Evolutionary conservation across 202 grass and related monocot genomes (phyloP).

Genomic region (Panicum hallii): DNA sequence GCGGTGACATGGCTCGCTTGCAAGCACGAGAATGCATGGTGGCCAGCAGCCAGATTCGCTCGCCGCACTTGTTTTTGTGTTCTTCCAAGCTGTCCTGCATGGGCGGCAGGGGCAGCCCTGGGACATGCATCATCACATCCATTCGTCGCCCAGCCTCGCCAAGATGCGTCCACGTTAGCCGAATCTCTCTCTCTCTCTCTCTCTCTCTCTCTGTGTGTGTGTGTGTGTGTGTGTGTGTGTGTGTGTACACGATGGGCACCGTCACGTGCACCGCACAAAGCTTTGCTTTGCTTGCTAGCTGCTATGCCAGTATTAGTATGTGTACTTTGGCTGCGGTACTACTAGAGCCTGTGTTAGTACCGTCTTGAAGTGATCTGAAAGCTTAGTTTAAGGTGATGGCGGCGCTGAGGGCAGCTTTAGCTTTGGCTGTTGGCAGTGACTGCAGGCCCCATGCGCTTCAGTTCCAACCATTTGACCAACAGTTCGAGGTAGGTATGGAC

Average conservation of each 20-base stretch:
- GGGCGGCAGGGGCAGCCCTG: background rate
- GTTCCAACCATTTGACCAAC: constrained; percentile 35
- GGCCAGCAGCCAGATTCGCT: constrained; percentile 40
- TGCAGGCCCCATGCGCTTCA: constrained; percentile 17
- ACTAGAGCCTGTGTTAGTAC: background rate
- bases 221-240: too few relatives aligned
- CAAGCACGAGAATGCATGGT: constrained; percentile 37
- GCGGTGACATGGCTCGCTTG: constrained; percentile 44
- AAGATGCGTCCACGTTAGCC: constrained; percentile 30
- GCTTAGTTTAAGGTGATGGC: constrained; percentile 19
- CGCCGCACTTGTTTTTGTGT: background rate
- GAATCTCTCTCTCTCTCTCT: too few relatives aligned
- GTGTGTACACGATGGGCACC: background rate
- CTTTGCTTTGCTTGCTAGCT: background rate
- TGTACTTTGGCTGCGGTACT: background rate
- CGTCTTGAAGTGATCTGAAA: background rate
- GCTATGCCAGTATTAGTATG: background rate
- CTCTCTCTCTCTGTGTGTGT: background rate
- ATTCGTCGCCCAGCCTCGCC: constrained; percentile 4
- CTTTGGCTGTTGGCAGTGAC: background rate
- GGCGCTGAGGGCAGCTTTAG: constrained; percentile 32
- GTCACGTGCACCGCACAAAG: constrained; percentile 42
- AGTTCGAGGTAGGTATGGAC: constrained; percentile 41
- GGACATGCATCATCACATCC: constrained; percentile 25
- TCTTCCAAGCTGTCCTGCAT: constrained; percentile 35